Base-by-base conservation (phyloP, 108 stramenopile genomes). In the Fragilaria crotonensis region DNA sequence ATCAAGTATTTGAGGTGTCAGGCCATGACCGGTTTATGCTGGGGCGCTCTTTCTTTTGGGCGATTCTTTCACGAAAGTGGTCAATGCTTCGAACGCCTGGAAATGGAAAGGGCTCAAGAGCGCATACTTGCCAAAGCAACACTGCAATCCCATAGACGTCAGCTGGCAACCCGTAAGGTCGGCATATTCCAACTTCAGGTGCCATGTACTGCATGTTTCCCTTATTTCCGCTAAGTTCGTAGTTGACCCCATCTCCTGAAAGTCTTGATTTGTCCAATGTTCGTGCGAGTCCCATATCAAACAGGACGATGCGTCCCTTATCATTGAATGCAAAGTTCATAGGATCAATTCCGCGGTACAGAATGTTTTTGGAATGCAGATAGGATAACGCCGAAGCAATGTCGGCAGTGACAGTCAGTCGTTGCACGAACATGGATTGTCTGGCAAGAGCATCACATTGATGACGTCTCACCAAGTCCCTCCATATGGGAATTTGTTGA, bases 401-500 rank as follows among this genome's bases (percentile, higher is more conserved):
- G 22, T 46, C 45, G 2, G 45, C 45, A 46, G 3, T 21, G 2
- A 46, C 4, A n/a, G 19, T 46, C 4, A 46, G 45, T n/a, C n/a
- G n/a, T n/a, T n/a, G n/a, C n/a, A n/a, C n/a, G n/a, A n/a, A n/a
- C n/a, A n/a, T n/a, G n/a, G n/a, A n/a, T n/a, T n/a, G n/a, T n/a
- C n/a, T n/a, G n/a, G n/a, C n/a, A n/a, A n/a, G n/a, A n/a, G n/a
- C n/a, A n/a, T n/a, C n/a, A n/a, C n/a, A n/a, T n/a, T n/a, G n/a
- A n/a, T n/a, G n/a, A n/a, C 41, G 41, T 17, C 41, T 9, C 17
- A 14, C 41, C 14, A 76, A 57, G 49, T 74, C 72, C 45, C 75
- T 67, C 87, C 84, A 89, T 21, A 76, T 57, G 58, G 70, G 64
- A 41, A 89, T 83, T 21, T 76, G 68, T 14, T 76, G 73, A 49